A percentile compares a stretch with the other conserved stretches of the same genome.
These are phyloP conservation scores for Eremothecium gossypii DNA, from an alignment of 1,139 yeast genomes.

Conservation along the genomic window DNA sequence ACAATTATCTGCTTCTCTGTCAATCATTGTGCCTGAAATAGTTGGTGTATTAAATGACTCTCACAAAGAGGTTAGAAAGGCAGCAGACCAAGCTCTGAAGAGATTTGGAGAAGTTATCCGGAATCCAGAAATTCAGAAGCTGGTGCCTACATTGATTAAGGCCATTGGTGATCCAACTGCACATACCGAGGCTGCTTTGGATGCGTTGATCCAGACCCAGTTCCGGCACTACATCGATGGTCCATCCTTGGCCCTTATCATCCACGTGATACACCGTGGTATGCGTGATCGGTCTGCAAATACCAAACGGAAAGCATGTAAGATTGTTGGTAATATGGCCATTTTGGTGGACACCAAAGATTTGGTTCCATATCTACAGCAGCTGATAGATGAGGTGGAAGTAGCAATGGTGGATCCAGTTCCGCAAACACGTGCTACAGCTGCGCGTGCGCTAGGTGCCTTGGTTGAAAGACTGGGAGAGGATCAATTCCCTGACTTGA, in stretches of 20 bases:
- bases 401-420: conserved; percentile 98
- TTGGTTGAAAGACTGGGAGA: conserved; percentile 94
- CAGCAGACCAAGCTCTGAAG: conserved; percentile 83
- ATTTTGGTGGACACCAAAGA: conserved; percentile 86
- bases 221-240: conserved; percentile 97
- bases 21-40: conserved; percentile 88
- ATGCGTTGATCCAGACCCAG: conserved; percentile 77
- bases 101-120: conserved; percentile 94
- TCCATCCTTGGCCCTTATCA: conserved; percentile 89
- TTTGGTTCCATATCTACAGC: conserved; percentile 70
- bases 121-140: conserved; percentile 88
- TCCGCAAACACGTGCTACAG: conserved; percentile 93
- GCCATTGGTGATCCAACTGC: conserved; percentile 96
- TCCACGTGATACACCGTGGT: conserved; percentile 92
- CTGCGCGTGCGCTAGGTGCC: conserved; percentile 94
- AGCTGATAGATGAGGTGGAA: conserved; percentile 74
- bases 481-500: conserved; percentile 86
- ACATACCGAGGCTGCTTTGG: conserved; percentile 79
- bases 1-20: conserved; percentile 80
- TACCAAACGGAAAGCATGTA: conserved; percentile 90
- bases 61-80: conserved; percentile 91
- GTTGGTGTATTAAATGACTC: conserved; percentile 92
- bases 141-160: conserved; percentile 80
- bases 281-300: conserved; percentile 88
- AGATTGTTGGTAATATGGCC: conserved; percentile 97